Percentiles rank a stretch among this genome's conserved stretches.
phyloP scores from a whole-genome alignment of 1,139 yeast genomes.

The Maudiozyma humilis region DNA sequence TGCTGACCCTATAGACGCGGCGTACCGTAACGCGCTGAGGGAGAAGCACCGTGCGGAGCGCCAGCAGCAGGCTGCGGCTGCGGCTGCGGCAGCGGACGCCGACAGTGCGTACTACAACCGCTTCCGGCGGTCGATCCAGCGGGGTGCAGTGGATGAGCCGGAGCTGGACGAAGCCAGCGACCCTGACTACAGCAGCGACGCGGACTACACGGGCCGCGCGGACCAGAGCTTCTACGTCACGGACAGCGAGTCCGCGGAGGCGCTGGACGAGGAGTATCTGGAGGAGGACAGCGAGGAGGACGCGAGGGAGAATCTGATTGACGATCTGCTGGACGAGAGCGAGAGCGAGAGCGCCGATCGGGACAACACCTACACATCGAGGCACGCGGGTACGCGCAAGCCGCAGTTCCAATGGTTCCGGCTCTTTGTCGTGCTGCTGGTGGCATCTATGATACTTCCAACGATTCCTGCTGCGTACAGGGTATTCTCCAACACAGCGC shows the following conservation, averaged over 20 bases:
- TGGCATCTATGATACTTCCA: background rate
- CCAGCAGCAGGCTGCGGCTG: too few species aligned
- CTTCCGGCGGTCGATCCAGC: conserved; percentile 11
- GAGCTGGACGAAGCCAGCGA: conserved; percentile 6
- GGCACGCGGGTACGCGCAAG: background rate
- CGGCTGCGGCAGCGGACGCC: conserved; percentile 9
- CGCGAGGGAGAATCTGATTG: conserved; percentile 8
- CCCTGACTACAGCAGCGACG: conserved; percentile 3
- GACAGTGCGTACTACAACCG: conserved; percentile 8
- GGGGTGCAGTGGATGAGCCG: conserved; percentile 8
- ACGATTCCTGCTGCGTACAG: background rate
- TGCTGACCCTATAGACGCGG: conserved; percentile 1
- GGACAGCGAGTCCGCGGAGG: conserved; percentile 6
- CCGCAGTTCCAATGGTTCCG: conserved; percentile 5
- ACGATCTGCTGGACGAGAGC: conserved; percentile 12
- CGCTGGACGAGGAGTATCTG: conserved; percentile 5
- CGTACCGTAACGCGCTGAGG: conserved; percentile 4
- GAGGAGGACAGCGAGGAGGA: conserved; percentile 11
- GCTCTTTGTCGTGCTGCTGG: background rate
- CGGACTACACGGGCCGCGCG: conserved; percentile 13
- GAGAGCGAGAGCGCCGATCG: background rate
- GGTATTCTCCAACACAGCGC: background rate
- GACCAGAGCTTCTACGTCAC: conserved; percentile 12
- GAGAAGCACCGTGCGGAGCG: conserved; percentile 3
- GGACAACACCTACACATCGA: background rate